Percentiles rank a stretch among this genome's conserved stretches.
These are phyloP conservation scores for Agaricus blazei DNA, from an alignment of 768 basidiomycete species.

Conservation along the genomic window DNA sequence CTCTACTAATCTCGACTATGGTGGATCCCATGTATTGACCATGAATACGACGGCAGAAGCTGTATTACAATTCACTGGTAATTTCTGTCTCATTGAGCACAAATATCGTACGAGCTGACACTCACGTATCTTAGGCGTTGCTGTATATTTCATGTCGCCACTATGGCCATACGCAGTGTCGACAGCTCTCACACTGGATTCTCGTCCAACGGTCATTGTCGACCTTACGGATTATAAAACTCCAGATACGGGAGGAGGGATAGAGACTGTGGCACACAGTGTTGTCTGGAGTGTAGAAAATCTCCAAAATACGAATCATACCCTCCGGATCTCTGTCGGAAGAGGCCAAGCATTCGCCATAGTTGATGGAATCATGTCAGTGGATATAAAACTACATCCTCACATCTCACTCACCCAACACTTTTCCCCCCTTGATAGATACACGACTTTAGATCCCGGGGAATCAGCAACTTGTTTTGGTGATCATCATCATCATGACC, in stretches of 20 bases:
- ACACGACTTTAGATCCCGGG: conserved; percentile 17
- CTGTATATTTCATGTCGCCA: conserved; percentile 38
- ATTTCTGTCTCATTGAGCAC: neutral
- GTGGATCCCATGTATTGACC: conserved; percentile 4
- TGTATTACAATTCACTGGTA: conserved; percentile 11
- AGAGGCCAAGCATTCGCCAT: conserved; percentile 28
- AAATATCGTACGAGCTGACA: neutral
- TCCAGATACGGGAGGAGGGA: conserved; percentile 23
- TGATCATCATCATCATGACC: neutral
- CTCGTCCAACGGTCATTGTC: conserved; percentile 24
- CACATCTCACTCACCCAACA: neutral
- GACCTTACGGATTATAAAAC: conserved; percentile 33
- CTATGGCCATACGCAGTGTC: conserved; percentile 42
- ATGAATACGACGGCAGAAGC: conserved; percentile 8
- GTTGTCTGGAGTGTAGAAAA: conserved; percentile 33
- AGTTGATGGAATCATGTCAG: conserved; percentile 36
- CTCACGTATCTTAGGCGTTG: conserved; percentile 26
- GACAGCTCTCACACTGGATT: conserved; percentile 35
- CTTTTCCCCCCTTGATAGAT: conserved; percentile 13
- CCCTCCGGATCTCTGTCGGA: conserved; percentile 32
- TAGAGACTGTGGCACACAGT: conserved; percentile 31
- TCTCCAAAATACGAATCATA: conserved; percentile 29
- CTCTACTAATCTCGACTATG: neutral
- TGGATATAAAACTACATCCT: conserved; percentile 2
- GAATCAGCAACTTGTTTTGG: conserved; percentile 8